These are phyloP conservation scores for Fusarium citri DNA, from an alignment of 2,329 filamentous ascomycete species.

Conservation along the genomic window DNA sequence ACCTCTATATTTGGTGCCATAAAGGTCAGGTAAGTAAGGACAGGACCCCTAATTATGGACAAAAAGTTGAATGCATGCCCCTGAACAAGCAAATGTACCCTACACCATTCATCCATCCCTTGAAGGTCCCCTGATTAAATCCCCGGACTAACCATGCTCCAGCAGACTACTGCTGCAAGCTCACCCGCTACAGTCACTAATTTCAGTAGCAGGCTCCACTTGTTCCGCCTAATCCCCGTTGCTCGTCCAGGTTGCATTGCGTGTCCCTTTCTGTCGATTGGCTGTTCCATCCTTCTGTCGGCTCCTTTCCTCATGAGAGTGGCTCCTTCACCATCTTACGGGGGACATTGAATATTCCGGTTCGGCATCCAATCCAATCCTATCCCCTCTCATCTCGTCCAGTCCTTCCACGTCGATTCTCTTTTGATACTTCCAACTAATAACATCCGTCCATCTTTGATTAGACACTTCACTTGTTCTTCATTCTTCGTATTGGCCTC, in stretches of 20 bases:
- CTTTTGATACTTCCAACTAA: slow-evolving; percentile 19
- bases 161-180: slow-evolving; percentile 33
- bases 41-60: slow-evolving; percentile 13
- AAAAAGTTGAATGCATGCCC: slow-evolving; percentile 12
- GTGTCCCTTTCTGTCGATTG: slow-evolving; percentile 40
- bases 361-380: slow-evolving; percentile 16
- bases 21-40: neutral
- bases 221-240: slow-evolving; percentile 21
- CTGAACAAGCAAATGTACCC: slow-evolving; percentile 22
- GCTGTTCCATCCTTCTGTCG: slow-evolving; percentile 15
- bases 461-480: slow-evolving; percentile 10
- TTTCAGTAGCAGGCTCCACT: slow-evolving; percentile 32
- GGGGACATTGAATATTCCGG: slow-evolving; percentile 44
- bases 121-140: slow-evolving; percentile 31
- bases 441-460: slow-evolving; percentile 7
- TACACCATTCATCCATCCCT: slow-evolving; percentile 5
- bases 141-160: slow-evolving; percentile 42
- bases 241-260: slow-evolving; percentile 42
- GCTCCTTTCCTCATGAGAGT: slow-evolving; percentile 41
- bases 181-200: slow-evolving; percentile 33
- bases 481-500: slow-evolving; percentile 14
- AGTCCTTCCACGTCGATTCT: slow-evolving; percentile 33
- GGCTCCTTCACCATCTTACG: slow-evolving; percentile 38
- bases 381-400: slow-evolving; percentile 38
- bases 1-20: neutral